Evolutionary conservation across 495 filamentous ascomycete species (phyloP), one percentile per base, ranked within the genome.

Genomic region (Cercophora sp.): DNA sequence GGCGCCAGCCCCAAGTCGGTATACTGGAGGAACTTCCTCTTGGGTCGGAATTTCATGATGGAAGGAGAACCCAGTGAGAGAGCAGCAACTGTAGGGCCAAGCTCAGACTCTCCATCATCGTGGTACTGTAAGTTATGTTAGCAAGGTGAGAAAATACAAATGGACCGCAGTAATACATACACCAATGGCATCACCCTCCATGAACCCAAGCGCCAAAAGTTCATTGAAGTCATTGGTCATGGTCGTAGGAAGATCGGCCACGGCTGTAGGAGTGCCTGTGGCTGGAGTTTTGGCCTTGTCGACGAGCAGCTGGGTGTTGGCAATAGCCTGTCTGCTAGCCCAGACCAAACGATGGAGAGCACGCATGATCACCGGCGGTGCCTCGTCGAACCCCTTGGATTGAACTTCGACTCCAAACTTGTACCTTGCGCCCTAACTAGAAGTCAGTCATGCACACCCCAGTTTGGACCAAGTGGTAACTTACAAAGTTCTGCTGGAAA

Each of bases 61-160:
- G 87, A 82, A 1, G 77, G 75, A 0, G 77, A 79, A 1, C 90
- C 91, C 2, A 95, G 73, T 0, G 88, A 90, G 1, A 92, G 68
- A 0, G 88, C 85, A 0, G 86, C 85, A 22, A 95, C 84, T 0
- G 81, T 88, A 1, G 87, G 85, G 0, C 88, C 89, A 1, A 95
- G 75, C 0, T 81, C 79, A 0, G 62, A 68, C 64, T 96, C 91
- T 0, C 91, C 91, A 52, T 96, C 91, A 59, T 94, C 89, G 48
- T 96, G 91, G 52, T 80, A 89, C 84, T 93, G 61, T 20, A 51
- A 20, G 23, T 5, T 5, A 11, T 29, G 35, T 31, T n/a, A 51
- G 48, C 19, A 13, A 27, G 16, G 8, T 2, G n/a, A n/a, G 2
- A 2, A 27, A 22, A 2, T 10, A 27, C 5, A n/a, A 34, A 36